phyloP scores from a whole-genome alignment of 1,139 yeast species.

The Yamadazyma mexicana region DNA sequence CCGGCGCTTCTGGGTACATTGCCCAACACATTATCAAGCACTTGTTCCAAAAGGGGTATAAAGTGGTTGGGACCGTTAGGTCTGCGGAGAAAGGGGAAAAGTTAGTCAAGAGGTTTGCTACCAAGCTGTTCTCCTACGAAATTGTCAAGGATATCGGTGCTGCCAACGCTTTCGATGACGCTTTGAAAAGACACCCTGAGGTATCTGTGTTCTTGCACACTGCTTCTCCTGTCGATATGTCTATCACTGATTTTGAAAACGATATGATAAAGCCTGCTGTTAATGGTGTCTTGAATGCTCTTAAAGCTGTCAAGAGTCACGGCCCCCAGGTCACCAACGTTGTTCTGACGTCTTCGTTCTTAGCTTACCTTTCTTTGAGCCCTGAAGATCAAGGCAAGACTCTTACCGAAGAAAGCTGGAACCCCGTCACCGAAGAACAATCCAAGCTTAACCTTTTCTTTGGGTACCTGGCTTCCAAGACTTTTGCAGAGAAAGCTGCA shows the following conservation, averaged over 20 bases:
- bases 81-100: conserved; percentile 51
- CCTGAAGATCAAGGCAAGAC: conserved; percentile 1
- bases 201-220: conserved; percentile 56
- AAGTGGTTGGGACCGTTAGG: conserved; percentile 62
- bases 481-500: conserved; percentile 39
- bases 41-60: conserved; percentile 39
- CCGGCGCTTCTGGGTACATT: conserved; percentile 41
- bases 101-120: conserved; percentile 31
- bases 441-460: conserved; percentile 24
- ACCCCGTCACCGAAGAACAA: conserved; percentile 34
- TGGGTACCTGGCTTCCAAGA: conserved; percentile 27
- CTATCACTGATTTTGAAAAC: conserved; percentile 16
- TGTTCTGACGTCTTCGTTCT: conserved; percentile 29
- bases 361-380: conserved; percentile 14
- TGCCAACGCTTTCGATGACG: conserved; percentile 53
- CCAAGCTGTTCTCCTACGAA: conserved; percentile 39
- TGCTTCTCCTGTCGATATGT: conserved; percentile 27
- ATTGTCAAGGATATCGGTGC: conserved; percentile 51
- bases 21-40: conserved; percentile 33
- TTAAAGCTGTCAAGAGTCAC: conserved; percentile 21
- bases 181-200: conserved; percentile 47
- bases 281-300: conserved; percentile 26
- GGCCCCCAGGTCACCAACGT: conserved; percentile 27
- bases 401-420: conserved; percentile 40
- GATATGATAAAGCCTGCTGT: conserved; percentile 22